These are phyloP conservation scores for Strombidium stylifer DNA, from an alignment of 73 alveolate genomes.

Conservation along the genomic window DNA sequence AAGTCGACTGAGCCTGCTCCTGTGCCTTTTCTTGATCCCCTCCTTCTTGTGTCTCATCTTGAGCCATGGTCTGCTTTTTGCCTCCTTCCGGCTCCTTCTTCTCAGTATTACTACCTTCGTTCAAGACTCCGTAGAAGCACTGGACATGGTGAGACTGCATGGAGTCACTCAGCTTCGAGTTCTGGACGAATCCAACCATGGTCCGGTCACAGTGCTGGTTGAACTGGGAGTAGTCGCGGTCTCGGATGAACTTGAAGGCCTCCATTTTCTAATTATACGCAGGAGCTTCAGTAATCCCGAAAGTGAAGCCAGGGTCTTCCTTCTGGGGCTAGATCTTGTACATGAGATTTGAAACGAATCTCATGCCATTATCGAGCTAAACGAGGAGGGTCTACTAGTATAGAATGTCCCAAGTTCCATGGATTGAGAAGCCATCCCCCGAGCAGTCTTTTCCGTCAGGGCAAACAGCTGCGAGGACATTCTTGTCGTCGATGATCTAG, in stretches of 20 bases:
- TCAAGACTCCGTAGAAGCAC: too few species aligned
- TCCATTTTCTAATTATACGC: too few species aligned
- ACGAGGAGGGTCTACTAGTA: conserved; percentile 70
- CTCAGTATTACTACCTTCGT: too few species aligned
- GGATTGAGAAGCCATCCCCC: too few species aligned
- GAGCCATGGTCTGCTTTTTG: too few species aligned
- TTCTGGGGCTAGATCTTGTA: conserved; percentile 31
- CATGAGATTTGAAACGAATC: conserved; percentile 50
- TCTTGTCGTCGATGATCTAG: neutral
- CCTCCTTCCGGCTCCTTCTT: too few species aligned
- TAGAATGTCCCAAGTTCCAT: conserved; percentile 73
- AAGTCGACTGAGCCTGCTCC: too few species aligned
- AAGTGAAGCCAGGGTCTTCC: too few species aligned
- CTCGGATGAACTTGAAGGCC: neutral
- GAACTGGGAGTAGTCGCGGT: neutral
- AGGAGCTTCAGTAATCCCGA: too few species aligned
- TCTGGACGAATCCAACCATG: conserved; percentile 60
- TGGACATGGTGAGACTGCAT: too few species aligned
- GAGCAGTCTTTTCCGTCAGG: neutral
- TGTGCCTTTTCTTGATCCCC: too few species aligned
- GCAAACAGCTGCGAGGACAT: neutral
- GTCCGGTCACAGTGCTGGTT: conserved; percentile 55
- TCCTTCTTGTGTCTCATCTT: too few species aligned
- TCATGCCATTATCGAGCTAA: conserved; percentile 37
- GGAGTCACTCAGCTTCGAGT: neutral